Percentiles rank a stretch among this genome's conserved stretches.
phyloP scores from a whole-genome alignment of 2,329 filamentous ascomycete species.

The Sarocladium oryzae region DNA sequence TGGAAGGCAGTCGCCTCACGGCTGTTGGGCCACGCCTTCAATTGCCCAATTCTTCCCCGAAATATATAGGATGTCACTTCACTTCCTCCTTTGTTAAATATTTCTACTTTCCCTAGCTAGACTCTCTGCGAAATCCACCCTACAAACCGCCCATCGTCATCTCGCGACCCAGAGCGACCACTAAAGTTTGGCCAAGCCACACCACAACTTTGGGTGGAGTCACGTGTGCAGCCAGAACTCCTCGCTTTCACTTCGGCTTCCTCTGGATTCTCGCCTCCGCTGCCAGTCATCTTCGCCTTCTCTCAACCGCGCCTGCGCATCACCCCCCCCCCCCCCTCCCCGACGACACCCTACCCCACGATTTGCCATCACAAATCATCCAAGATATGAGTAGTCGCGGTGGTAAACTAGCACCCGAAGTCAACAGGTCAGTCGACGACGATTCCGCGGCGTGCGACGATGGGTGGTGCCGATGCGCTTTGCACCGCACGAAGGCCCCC shows the following conservation, averaged over 20 bases:
- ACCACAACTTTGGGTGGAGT: slow-evolving; percentile 5
- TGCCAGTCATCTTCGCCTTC: neutral
- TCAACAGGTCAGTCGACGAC: slow-evolving; percentile 67
- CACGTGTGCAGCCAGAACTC: slow-evolving; percentile 5
- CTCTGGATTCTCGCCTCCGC: slow-evolving; percentile 8
- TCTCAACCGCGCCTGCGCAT: slow-evolving; percentile 10
- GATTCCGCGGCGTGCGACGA: neutral
- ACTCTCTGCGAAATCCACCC: neutral
- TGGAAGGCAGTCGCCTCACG: neutral
- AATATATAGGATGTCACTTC: too few relatives aligned
- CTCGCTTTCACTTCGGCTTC: slow-evolving; percentile 6
- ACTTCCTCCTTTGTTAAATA: too few relatives aligned
- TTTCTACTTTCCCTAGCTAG: neutral
- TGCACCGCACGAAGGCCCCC: slow-evolving; percentile 1
- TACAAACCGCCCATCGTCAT: neutral
- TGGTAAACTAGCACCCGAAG: slow-evolving; percentile 97
- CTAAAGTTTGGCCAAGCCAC: slow-evolving; percentile 7
- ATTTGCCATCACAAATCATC: slow-evolving; percentile 17
- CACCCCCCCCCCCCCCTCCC: slow-evolving; percentile 2
- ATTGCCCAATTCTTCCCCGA: too few relatives aligned
- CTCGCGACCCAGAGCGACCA: neutral
- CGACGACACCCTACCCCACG: slow-evolving; percentile 20
- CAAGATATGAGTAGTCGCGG: slow-evolving; percentile 95
- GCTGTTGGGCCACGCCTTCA: neutral
- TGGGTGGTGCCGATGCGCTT: slow-evolving; percentile 3